phyloP scores from a whole-genome alignment of 1,284 basidiomycete genomes.

The Exobasidium cylindrosporum region DNA sequence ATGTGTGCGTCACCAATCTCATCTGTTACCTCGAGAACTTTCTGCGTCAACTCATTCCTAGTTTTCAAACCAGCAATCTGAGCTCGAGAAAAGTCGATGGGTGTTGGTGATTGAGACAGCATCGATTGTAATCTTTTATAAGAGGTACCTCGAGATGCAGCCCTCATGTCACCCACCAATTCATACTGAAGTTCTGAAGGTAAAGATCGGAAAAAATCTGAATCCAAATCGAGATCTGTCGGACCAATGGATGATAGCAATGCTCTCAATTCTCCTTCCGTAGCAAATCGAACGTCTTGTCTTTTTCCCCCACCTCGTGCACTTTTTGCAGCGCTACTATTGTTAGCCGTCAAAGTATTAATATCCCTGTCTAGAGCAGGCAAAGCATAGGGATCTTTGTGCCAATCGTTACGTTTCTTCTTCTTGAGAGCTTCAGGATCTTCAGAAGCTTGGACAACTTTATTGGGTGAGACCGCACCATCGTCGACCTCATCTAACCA shows the following conservation, averaged over 20 bases:
- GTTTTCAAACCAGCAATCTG: constrained; percentile 75
- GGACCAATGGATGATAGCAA: constrained; percentile 48
- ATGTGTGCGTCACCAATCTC: constrained; percentile 79
- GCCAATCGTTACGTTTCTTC: constrained; percentile 55
- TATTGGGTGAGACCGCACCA: constrained; percentile 56
- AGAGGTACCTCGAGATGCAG: constrained; percentile 90
- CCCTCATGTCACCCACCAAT: constrained; percentile 88
- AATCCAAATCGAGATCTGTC: constrained; percentile 49
- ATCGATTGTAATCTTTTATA: constrained; percentile 87
- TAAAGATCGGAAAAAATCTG: constrained; percentile 71
- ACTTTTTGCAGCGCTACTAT: constrained; percentile 57
- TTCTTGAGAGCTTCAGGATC: constrained; percentile 17
- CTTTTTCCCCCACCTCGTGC: constrained; percentile 56
- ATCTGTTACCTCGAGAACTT: constrained; percentile 89
- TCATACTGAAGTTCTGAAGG: constrained; percentile 97
- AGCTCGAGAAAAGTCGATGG: constrained; percentile 90
- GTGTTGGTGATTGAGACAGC: constrained; percentile 74
- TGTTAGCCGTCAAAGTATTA: constrained; percentile 24
- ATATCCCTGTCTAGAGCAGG: constrained; percentile 45
- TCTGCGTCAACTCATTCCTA: constrained; percentile 87
- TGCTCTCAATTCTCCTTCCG: constrained; percentile 45
- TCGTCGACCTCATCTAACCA: constrained; percentile 21
- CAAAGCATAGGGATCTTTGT: constrained; percentile 53
- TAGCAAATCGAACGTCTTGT: constrained; percentile 52
- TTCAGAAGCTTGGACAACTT: constrained; percentile 25